Base-by-base conservation (phyloP, 2,329 filamentous ascomycete species). In the Dactylellina parvicollis region DNA sequence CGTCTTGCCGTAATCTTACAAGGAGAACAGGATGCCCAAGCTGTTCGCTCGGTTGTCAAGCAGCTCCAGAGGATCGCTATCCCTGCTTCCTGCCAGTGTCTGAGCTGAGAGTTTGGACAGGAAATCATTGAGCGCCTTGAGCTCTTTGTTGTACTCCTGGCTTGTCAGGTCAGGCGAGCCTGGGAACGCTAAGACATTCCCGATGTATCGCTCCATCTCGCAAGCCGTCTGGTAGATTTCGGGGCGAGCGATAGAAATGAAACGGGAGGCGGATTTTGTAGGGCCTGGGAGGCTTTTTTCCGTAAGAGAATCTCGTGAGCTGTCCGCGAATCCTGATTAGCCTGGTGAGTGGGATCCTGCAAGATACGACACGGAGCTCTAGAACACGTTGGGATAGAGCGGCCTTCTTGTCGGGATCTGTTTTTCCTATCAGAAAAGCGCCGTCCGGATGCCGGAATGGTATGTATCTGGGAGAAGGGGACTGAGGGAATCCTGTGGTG, bases 141-240 rank as follows among this genome's bases (percentile, higher is more conserved):
- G 65, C 44, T 78, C 76, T 46, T 77, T 76, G 56, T 75, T 66
- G 24, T 77, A 75, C 46, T 78, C 76, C 7, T 47, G 56, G 26
- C 71, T 59, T 8, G 76, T 70, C 16, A 78, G 67, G 40, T 76
- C 75, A 46, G 61, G 46, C 28, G 76, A 75, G 24, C 75, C 62
- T 7, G 76, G 76, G 34, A 76, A 77, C 16, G 64, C 70, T 20
- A 76, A 54, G 36, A 78, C 75, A 36, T 57, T 57, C 32, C 74
- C 75, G n/a, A 78, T 75, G 46, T 76, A 75, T 46, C 77, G 76
- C 49, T 78, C 76, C 76, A 78, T 78, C 55, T 71, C 61, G 55
- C 47, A 50, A n/a, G 47, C 60, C 50, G 40, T 56, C 66, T 49
- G 57, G 38, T 34, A 47, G 56, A 49, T 34, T 60, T 28, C 26